phyloP scores from a whole-genome alignment of 192 early-diverging fungal genomes.

The Rhizophagus clarus region DNA sequence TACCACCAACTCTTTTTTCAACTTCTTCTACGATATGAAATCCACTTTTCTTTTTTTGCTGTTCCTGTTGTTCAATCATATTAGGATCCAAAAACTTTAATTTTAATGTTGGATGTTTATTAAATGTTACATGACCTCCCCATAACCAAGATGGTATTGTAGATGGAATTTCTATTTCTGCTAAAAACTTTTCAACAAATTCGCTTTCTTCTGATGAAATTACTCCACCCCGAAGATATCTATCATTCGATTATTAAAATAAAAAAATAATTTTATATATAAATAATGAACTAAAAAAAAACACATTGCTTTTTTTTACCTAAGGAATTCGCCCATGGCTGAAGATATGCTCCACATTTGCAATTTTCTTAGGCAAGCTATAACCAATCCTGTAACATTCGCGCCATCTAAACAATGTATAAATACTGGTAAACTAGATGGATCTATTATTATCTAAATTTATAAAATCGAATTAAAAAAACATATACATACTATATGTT shows the following conservation, averaged over 20 bases:
- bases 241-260: neutral
- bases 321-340: conserved; percentile 70
- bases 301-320: conserved; percentile 42
- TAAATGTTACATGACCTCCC: conserved; percentile 62
- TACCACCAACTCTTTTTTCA: conserved; percentile 38
- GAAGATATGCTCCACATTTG: conserved; percentile 85
- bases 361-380: conserved; percentile 87
- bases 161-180: conserved; percentile 63
- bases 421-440: conserved; percentile 72
- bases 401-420: conserved; percentile 92
- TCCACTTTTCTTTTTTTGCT: conserved; percentile 9
- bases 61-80: conserved; percentile 13
- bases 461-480: conserved; percentile 24
- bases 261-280: neutral
- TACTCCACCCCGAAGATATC: conserved; percentile 56
- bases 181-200: conserved; percentile 79
- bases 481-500: neutral
- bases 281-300: conserved; percentile 25
- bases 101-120: conserved; percentile 69
- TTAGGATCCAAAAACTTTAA: conserved; percentile 58
- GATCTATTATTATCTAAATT: conserved; percentile 72
- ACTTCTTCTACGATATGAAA: conserved; percentile 26
- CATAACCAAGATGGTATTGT: conserved; percentile 69
- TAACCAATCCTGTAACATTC: conserved; percentile 79
- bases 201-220: conserved; percentile 70